Evolutionary conservation across 371 early-diverging fungal genomes (phyloP).

Genomic region (Rhizopus delemar): DNA sequence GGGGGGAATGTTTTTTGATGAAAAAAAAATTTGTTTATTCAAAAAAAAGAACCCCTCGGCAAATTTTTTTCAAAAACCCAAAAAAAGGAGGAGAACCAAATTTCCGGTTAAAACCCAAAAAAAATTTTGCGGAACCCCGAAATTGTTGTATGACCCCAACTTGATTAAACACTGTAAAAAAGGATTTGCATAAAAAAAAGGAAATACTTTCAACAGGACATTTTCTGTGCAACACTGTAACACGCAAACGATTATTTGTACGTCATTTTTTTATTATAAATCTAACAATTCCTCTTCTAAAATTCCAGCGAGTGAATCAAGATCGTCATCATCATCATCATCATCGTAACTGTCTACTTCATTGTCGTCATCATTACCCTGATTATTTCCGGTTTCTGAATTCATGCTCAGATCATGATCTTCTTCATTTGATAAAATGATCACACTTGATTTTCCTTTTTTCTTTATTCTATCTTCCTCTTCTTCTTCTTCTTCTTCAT

Average conservation of each 20-base stretch:
- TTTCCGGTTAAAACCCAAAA: no score
- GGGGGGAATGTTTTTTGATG: no score
- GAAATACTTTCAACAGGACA: no score
- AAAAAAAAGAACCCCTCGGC: no score
- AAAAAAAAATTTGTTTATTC: no score
- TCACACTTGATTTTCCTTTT: conserved; percentile 2
- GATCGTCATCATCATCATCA: conserved; percentile 12
- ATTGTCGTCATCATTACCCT: conserved; percentile 12
- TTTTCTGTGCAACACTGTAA: no score
- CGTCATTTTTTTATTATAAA: conserved; percentile 10
- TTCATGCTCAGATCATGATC: conserved; percentile 35
- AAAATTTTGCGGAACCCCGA: no score
- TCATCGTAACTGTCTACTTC: conserved; percentile 4
- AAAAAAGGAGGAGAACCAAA: no score
- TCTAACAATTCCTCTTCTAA: conserved; percentile 38
- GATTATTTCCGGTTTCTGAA: conserved; percentile 14
- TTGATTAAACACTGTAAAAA: no score
- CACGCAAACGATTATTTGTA: neutral
- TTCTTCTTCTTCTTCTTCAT: conserved; percentile 23
- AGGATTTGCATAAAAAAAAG: no score
- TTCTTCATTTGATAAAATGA: conserved; percentile 7
- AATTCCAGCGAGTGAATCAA: conserved; percentile 44
- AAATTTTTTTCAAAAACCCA: no score
- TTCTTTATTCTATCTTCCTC: conserved; percentile 3
- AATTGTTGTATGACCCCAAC: no score